Base-by-base conservation (phyloP, 1,284 basidiomycete species). In the Inonotus obliquus region DNA sequence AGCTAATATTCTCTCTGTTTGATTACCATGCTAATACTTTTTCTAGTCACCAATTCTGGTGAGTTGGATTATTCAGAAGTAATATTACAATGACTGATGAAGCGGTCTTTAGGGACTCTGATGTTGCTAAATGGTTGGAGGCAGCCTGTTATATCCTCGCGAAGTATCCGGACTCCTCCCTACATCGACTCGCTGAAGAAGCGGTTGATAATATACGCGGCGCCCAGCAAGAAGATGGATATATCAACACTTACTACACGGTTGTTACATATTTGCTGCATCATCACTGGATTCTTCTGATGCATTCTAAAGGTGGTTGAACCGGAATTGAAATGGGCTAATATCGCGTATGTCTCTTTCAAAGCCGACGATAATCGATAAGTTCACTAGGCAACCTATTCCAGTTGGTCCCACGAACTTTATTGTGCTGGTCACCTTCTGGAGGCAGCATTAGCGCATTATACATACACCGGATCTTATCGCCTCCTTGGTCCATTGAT, bases 101-200 rank as follows among this genome's bases (percentile, higher is more conserved):
- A 1, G 41, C 14, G 38, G 37, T 9, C 29, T 29, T 14, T 19
- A 66, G 67, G 67, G 67, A 69, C 54, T 69, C 67, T 17, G 67
- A 69, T 49, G 51, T 69, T 21, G 67, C 67, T 11, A 69, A 69
- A 55, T 69, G 67, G 67, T 47, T 67, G 4, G 67, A 69, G 49
- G 67, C 67, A 0, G 66, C 67, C 13, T 69, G 67, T 44, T 68
- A 68, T 58, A 37, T 63, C 2, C 63, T 68, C 1, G 49, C 56
- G 5, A 13, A 49, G 1, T 19, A 55, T 4, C 63, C 59, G 23
- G 63, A 67, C 37, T 25, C 54, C 11, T 29, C 14, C 11, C 54
- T 69, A 19, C 53, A 60, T 10, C 27, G 37, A 32, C 65, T 61
- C n/a, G 66, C 67, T 6, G 67, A 66, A 37, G 67, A 68, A 57